Conservation (phyloP, 164 flowering plant genomes). For the Nymphaea colorata region DNA sequence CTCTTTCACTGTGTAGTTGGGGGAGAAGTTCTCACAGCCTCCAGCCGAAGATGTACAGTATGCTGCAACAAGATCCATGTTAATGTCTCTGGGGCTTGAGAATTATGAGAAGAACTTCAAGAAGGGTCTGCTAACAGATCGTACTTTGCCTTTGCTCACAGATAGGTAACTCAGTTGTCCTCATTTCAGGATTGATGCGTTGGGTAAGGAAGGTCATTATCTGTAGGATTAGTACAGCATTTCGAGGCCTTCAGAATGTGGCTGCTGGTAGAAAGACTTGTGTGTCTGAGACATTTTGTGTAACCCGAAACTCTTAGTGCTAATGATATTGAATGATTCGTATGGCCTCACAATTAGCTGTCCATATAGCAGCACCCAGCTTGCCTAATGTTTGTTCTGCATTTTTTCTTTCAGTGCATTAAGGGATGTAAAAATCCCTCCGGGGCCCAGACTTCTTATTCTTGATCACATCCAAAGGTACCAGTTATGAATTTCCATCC, state of each 20-base stretch:
- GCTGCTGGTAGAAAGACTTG: no score
- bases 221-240: no score
- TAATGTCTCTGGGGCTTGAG: slow-evolving; percentile 66
- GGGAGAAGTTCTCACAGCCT: slow-evolving; percentile 58
- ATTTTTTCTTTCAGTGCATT: slow-evolving; percentile 57
- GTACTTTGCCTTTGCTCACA: slow-evolving; percentile 69
- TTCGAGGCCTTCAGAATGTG: slow-evolving; percentile 4
- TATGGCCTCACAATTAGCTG: not conserved
- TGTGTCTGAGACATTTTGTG: no score
- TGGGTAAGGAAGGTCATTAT: no score
- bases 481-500: slow-evolving; percentile 1
- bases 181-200: no score
- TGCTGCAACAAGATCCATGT: slow-evolving; percentile 51
- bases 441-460: slow-evolving; percentile 93
- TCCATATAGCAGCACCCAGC: not conserved
- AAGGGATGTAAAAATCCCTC: slow-evolving; percentile 82
- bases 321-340: no score
- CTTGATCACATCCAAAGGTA: slow-evolving; percentile 79
- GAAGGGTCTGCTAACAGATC: slow-evolving; percentile 74
- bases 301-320: no score
- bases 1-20: slow-evolving; percentile 35
- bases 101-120: slow-evolving; percentile 84
- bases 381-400: not conserved
- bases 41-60: slow-evolving; percentile 54
- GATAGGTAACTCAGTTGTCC: slow-evolving; percentile 40